These are phyloP conservation scores for Sisymbrium irio DNA, from an alignment of 345 rosid genomes.

Conservation along the genomic window DNA sequence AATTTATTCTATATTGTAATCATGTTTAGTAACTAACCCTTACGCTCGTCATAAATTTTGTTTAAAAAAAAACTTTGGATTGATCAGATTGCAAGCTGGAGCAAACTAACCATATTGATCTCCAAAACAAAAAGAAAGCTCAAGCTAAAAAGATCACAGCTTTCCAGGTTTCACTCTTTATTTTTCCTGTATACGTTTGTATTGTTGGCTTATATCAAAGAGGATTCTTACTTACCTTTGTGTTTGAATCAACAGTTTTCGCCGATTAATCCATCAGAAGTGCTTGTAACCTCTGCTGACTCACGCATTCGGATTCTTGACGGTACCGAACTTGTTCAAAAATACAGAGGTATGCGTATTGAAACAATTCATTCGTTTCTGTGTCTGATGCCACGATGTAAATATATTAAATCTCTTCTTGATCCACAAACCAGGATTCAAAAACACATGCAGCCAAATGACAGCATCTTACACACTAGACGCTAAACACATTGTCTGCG, in stretches of 20 bases:
- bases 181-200: neutral
- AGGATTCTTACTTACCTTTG: neutral
- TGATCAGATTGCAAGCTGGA: constrained; percentile 61
- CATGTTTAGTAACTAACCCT: neutral
- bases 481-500: constrained; percentile 63
- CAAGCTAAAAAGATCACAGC: constrained; percentile 80
- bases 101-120: constrained; percentile 49
- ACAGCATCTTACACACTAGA: constrained; percentile 73
- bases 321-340: constrained; percentile 58
- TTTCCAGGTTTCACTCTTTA: constrained; percentile 55
- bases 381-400: neutral
- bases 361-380: neutral
- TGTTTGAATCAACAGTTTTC: constrained; percentile 52
- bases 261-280: constrained; percentile 72
- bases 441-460: constrained; percentile 82
- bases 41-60: neutral
- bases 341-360: constrained; percentile 58
- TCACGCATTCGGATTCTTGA: constrained; percentile 74
- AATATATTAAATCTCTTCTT: neutral
- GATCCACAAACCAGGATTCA: constrained; percentile 49
- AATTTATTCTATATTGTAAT: constrained; percentile 5
- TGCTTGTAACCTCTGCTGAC: constrained; percentile 86
- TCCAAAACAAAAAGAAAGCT: constrained; percentile 61
- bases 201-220: neutral
- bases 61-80: neutral